Evolutionary conservation across 257 asterid genomes (phyloP), one percentile per base, ranked within the genome.

Genomic region (Paraleonurus japonicus): DNA sequence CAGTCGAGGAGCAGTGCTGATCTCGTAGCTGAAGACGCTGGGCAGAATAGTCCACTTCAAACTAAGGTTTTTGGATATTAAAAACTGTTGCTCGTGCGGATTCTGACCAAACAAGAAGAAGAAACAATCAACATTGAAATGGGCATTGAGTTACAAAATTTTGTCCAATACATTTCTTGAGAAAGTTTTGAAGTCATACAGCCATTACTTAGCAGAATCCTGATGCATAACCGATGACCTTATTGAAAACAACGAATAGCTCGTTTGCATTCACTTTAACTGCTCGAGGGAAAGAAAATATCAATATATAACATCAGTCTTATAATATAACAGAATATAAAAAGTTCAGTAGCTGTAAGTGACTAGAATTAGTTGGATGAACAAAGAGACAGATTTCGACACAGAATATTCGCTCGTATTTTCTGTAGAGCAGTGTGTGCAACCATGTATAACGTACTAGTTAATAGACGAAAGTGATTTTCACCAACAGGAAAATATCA

Each of bases 1-100:
- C 86, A 57, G 85, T 70, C 2, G 88, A 74, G 70, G 84, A 75
- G 24, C 85, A 81, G 72, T 73, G 77, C 20, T 35, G 79, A 23
- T 80, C 83, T 72, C 76, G 87, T 22, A 79, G 1, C 7, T 51
- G 59, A 50, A 50, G 11, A 50, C 19, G 24, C 1, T 33, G 74
- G 24, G 85, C 71, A 35, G 75, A 71, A 76, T 51, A 73, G 48
- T 45, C 79, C 70, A 72, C 81, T 76, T 79, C 77, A 72, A 72
- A 76, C 75, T 71, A 41, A 76, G 57, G 50, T 70, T 67, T 51
- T 74, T 73, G 10, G 82, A 65, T 33, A 71, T 53, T 6, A 76
- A 74, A 53, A 53, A 39, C 9, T 74, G 72, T 54, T 76, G 82
- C 57, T 72, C 79, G 9, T 76, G 74, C 39, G 61, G 48, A 70